phyloP scores from a whole-genome alignment of 2,329 filamentous ascomycete species.

The Arthrinium phaeospermum region DNA sequence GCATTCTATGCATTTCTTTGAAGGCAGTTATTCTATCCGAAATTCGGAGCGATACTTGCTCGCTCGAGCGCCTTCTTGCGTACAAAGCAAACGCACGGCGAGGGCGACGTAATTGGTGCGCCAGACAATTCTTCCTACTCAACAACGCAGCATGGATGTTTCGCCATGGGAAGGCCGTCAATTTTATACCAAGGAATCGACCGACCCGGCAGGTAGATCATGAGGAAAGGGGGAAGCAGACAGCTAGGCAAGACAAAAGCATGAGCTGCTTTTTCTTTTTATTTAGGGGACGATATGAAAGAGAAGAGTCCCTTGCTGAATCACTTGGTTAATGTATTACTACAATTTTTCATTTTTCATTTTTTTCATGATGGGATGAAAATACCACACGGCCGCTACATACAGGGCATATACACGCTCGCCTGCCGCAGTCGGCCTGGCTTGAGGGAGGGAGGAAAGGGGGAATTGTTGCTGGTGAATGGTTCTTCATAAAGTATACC shows the following conservation, averaged over 20 bases:
- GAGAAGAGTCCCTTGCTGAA: not conserved
- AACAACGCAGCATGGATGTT: not conserved
- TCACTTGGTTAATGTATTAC: not conserved
- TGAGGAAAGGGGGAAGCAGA: not conserved
- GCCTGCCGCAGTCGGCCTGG: not conserved
- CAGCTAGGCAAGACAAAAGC: not conserved
- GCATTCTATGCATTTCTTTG: not conserved
- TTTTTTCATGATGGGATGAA: slow-evolving; percentile 6
- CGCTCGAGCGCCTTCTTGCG: not conserved
- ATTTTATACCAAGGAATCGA: not conserved
- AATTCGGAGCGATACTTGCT: not conserved
- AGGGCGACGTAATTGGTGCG: not conserved
- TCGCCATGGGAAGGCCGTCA: not conserved
- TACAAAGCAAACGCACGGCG: not conserved
- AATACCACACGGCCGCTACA: not conserved
- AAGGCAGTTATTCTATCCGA: not conserved
- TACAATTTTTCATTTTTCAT: not conserved
- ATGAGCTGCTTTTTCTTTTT: not conserved
- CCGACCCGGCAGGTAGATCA: not conserved
- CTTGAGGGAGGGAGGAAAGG: not conserved
- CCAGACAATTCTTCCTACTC: not conserved
- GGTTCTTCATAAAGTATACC: slow-evolving; percentile 8
- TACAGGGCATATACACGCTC: not conserved
- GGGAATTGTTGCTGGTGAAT: not conserved
- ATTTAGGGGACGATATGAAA: not conserved